Base-by-base conservation (phyloP, 176 grass and related monocot genomes). In the Cenchrus purpureus region DNA sequence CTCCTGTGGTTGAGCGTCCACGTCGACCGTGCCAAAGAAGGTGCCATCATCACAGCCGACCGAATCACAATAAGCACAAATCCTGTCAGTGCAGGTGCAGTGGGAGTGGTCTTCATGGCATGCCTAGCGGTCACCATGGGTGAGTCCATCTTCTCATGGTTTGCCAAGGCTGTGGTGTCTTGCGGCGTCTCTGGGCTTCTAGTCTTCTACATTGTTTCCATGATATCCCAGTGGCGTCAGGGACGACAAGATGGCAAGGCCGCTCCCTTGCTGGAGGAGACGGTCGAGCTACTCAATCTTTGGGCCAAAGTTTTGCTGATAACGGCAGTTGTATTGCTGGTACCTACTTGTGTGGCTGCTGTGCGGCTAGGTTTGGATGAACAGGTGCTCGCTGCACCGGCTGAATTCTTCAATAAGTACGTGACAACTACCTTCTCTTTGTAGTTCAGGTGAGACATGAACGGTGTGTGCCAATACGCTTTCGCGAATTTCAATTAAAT, bases 1-100 rank as follows among this genome's bases (percentile, higher is more conserved):
- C 61, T 87, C 17, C 51, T 87, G 1, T 82, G 71, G 85, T 49
- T 76, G 78, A 68, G 50, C 61, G 0, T 87, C 59, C 51, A 58
- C 42, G 51, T 87, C 12, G 50, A 82, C 61, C 6, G 70, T 12
- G 11, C 25, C 34, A 34, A 3, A 34, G 34, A 34, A 34, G n/a
- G 11, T 25, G 34, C 49, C 2, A 1, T 48, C 12, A 8, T 66
- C 16, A 60, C 16, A 12, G 1, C 10, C 0, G n/a, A 59, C 25
- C 20, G 1, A 16, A 25, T 81, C 22, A 68, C 16, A 7, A 0
- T 13, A 3, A 1, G 37, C 11, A 57, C 0, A 3, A 76, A 0
- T 12, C 6, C 57, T 16, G 0, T 6, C 9, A 3, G 17, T n/a
- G 15, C 80, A 2, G 4, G 8, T 3, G 25, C 12, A 8, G 28